These are phyloP conservation scores for Ottelia alismoides DNA, from an alignment of 106 monocot genomes.

Conservation along the genomic window DNA sequence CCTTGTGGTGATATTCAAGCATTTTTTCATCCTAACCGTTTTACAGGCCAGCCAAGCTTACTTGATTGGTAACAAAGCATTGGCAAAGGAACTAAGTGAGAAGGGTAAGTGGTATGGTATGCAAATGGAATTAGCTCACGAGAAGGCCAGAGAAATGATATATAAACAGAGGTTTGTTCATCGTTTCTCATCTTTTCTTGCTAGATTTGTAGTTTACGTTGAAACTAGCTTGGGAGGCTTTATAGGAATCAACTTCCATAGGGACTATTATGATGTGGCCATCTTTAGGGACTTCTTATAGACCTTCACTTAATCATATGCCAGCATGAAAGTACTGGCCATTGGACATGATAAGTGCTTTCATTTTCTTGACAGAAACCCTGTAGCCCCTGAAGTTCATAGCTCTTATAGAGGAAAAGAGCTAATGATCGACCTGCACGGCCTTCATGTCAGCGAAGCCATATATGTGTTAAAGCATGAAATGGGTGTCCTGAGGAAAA, in stretches of 20 bases:
- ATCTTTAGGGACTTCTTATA: not conserved
- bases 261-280: no score
- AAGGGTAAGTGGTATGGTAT: slow-evolving; percentile 78
- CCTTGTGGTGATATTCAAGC: no score
- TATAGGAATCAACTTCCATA: no score
- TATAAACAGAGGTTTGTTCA: slow-evolving; percentile 55
- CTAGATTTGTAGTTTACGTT: no score
- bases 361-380: slow-evolving; percentile 65
- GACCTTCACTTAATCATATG: not conserved
- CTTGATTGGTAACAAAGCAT: slow-evolving; percentile 68
- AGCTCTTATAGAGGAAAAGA: slow-evolving; percentile 34
- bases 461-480: slow-evolving; percentile 82
- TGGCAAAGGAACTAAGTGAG: slow-evolving; percentile 74
- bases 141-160: slow-evolving; percentile 70
- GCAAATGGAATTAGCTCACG: slow-evolving; percentile 86
- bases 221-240: no score
- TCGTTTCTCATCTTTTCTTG: not conserved
- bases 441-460: slow-evolving; percentile 80
- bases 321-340: no score
- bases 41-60: slow-evolving; percentile 77
- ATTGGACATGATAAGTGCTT: no score
- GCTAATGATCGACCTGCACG: slow-evolving; percentile 72
- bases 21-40: no score
- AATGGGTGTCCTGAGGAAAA: slow-evolving; percentile 37
- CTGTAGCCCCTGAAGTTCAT: slow-evolving; percentile 21